Conservation (phyloP, 2,329 filamentous ascomycete genomes). For the Penicillium sp. region DNA sequence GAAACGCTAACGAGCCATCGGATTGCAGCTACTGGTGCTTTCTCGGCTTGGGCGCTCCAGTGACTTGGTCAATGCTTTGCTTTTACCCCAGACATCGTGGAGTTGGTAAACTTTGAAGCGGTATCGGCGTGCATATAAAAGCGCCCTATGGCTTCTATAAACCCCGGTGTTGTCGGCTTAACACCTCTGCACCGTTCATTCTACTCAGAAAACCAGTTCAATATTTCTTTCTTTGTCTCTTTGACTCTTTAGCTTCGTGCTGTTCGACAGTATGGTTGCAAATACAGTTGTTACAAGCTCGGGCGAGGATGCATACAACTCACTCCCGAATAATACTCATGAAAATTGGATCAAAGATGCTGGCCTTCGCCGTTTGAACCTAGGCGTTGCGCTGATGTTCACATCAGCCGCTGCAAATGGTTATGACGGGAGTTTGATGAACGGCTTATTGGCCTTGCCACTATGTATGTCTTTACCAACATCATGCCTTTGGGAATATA, state of each 20-base stretch:
- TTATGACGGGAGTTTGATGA: slow-evolving; percentile 30
- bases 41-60: not conserved
- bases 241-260: not conserved
- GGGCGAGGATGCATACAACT: not conserved
- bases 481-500: not conserved
- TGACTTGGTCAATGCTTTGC: not conserved
- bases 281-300: not conserved
- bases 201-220: not conserved
- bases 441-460: slow-evolving; percentile 26
- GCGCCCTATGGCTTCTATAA: not conserved
- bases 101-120: not conserved
- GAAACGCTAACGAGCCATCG: not conserved
- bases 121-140: not conserved
- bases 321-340: not conserved
- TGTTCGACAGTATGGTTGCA: not conserved
- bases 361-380: slow-evolving; percentile 24
- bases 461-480: slow-evolving; percentile 16
- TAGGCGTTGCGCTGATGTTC: slow-evolving; percentile 28
- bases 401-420: slow-evolving; percentile 29
- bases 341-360: not conserved
- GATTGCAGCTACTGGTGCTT: not conserved
- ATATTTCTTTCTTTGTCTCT: not conserved
- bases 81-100: not conserved
- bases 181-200: not conserved
- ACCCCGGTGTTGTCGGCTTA: not conserved